Percentiles rank a stretch among this genome's conserved stretches.
Conservation (phyloP, 2,329 filamentous ascomycete species). For the Diplodia intermedia region DNA sequence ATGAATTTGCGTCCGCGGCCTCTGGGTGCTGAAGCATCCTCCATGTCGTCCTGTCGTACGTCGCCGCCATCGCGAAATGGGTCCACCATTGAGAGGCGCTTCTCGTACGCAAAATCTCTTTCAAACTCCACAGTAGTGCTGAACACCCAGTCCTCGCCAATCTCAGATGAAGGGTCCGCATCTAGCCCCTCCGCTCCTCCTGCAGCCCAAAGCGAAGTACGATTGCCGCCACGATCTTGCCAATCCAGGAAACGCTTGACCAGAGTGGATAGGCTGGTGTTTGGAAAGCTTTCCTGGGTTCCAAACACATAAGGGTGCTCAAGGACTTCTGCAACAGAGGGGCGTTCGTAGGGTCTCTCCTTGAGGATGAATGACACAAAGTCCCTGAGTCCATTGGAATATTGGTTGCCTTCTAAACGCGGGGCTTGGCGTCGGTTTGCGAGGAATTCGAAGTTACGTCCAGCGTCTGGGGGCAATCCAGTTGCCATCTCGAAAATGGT, state of each 20-base stretch:
- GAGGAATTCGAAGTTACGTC: constrained; percentile 59
- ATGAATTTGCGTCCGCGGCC: constrained; percentile 18
- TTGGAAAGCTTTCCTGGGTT: constrained; percentile 68
- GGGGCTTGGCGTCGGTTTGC: constrained; percentile 66
- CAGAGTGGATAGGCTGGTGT: constrained; percentile 67
- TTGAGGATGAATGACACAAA: constrained; percentile 77
- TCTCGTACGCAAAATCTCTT: constrained; percentile 56
- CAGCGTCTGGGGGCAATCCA: constrained; percentile 66
- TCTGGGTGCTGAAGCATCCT: constrained; percentile 5
- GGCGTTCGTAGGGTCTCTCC: constrained; percentile 71
- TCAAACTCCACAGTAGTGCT: constrained; percentile 69
- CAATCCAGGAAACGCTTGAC: constrained; percentile 76
- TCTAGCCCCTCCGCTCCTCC: constrained; percentile 63
- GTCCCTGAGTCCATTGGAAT: constrained; percentile 71
- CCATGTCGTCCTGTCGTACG: not conserved
- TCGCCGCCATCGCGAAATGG: constrained; percentile 43
- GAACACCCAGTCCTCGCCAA: constrained; percentile 68
- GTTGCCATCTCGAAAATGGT: constrained; percentile 83
- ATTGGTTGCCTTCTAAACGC: constrained; percentile 72
- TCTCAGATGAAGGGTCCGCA: constrained; percentile 48
- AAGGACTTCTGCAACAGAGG: constrained; percentile 72
- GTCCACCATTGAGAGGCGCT: constrained; percentile 55
- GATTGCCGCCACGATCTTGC: constrained; percentile 75
- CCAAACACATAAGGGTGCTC: constrained; percentile 72
- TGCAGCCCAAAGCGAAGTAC: constrained; percentile 68